These are phyloP conservation scores for Talaromyces liani DNA, from an alignment of 495 filamentous ascomycete species.

Conservation along the genomic window DNA sequence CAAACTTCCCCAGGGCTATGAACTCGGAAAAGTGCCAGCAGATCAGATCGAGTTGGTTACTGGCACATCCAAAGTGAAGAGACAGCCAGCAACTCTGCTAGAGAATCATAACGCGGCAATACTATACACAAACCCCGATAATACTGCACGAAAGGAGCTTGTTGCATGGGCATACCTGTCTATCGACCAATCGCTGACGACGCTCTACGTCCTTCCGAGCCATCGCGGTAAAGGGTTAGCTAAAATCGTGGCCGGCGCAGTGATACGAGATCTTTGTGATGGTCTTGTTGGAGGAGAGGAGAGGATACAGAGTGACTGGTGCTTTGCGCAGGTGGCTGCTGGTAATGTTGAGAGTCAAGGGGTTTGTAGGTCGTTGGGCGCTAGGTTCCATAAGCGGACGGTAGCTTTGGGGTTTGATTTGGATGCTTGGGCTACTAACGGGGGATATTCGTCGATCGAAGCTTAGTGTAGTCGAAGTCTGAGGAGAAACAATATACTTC, in stretches of 20 bases:
- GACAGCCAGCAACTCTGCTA: neutral
- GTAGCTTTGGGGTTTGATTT: neutral
- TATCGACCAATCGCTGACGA: neutral
- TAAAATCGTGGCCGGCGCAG: neutral
- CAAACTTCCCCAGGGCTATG: neutral
- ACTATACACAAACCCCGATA: neutral
- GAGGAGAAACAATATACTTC: neutral
- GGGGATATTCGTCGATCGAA: too few species aligned
- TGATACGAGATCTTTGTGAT: neutral
- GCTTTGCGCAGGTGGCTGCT: neutral
- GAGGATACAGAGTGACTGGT: neutral
- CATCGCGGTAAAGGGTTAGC: neutral
- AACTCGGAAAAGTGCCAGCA: neutral
- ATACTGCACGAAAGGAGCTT: neutral
- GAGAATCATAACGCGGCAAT: neutral
- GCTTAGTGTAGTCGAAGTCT: neutral
- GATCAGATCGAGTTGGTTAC: neutral
- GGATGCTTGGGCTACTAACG: neutral
- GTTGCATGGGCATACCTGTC: neutral
- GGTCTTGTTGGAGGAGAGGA: neutral
- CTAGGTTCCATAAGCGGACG: neutral
- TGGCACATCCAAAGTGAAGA: neutral
- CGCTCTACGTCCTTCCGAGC: neutral
- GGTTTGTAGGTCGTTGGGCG: neutral
- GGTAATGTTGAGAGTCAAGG: neutral